A percentile compares a stretch with the other conserved stretches of the same genome.
These are phyloP conservation scores for Melaleuca quinquenervia DNA, from an alignment of 345 rosid species.

Conservation along the genomic window DNA sequence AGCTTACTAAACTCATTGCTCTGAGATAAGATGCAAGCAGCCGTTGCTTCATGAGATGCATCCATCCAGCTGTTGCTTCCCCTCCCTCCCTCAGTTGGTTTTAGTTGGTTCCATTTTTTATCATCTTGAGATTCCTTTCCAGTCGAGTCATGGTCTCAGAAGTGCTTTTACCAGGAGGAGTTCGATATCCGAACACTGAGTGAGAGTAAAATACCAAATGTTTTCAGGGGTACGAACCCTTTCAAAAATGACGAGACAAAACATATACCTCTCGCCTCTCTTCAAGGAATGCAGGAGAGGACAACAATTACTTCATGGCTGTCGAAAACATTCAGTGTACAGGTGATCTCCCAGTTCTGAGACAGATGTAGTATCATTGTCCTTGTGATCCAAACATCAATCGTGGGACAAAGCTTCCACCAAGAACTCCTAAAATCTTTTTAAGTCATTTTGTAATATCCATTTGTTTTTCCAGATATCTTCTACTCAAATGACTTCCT, in stretches of 20 bases:
- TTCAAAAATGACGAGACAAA: slow-evolving; percentile 29
- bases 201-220: background rate
- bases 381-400: background rate
- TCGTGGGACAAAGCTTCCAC: background rate
- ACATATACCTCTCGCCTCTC: slow-evolving; percentile 41
- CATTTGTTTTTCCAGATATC: background rate
- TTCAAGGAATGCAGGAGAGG: slow-evolving; percentile 55
- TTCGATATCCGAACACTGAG: background rate
- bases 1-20: background rate
- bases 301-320: slow-evolving; percentile 53
- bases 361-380: background rate
- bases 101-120: background rate
- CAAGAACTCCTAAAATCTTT: background rate
- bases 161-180: background rate
- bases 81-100: background rate
- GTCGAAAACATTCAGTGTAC: slow-evolving; percentile 54
- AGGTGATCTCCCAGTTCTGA: slow-evolving; percentile 14
- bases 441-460: background rate
- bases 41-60: background rate
- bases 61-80: background rate
- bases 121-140: background rate
- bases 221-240: slow-evolving; percentile 36
- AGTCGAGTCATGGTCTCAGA: background rate
- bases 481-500: background rate
- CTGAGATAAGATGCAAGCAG: background rate